A percentile compares a stretch with the other conserved stretches of the same genome.
Evolutionary conservation across 306 rosid genomes (phyloP).

Genomic region (Begonia masoniana): DNA sequence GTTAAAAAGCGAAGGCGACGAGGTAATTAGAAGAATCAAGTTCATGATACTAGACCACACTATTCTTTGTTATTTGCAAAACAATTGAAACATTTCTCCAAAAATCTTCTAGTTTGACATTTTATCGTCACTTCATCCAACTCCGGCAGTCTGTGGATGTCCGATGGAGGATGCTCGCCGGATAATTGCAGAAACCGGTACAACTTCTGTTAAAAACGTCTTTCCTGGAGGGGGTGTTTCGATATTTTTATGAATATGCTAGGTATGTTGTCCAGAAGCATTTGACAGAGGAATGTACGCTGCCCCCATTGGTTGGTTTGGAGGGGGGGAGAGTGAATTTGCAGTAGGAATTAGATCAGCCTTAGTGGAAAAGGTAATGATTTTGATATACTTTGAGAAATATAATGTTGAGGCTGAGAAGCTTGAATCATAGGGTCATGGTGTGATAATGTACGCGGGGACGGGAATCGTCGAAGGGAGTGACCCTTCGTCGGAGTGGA

Average conservation of each 20-base stretch:
- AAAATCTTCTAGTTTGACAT: constrained; percentile 45
- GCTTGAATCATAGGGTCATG: constrained; percentile 39
- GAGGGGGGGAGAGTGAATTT: constrained; percentile 97
- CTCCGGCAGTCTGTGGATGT: constrained; percentile 95
- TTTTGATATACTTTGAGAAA: too few relatives aligned
- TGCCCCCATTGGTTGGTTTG: constrained; percentile 98
- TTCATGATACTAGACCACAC: background rate
- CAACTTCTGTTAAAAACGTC: background rate
- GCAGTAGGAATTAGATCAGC: constrained; percentile 97
- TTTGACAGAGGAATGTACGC: constrained; percentile 98
- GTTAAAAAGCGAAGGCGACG: constrained; percentile 69
- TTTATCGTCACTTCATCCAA: constrained; percentile 86
- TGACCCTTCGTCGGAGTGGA: constrained; percentile 75
- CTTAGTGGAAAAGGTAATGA: constrained; percentile 58
- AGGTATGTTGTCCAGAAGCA: constrained; percentile 37
- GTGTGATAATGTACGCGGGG: constrained; percentile 85
- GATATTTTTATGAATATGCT: too few relatives aligned
- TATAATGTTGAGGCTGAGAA: constrained; percentile 1
- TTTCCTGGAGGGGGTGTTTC: background rate
- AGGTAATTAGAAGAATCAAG: constrained; percentile 31
- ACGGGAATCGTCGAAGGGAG: constrained; percentile 96
- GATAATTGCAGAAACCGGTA: constrained; percentile 81
- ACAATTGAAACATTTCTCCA: constrained; percentile 3
- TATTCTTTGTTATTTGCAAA: background rate
- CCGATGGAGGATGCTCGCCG: constrained; percentile 83